phyloP scores from a whole-genome alignment of 768 basidiomycete genomes.

The Galerina marginata region DNA sequence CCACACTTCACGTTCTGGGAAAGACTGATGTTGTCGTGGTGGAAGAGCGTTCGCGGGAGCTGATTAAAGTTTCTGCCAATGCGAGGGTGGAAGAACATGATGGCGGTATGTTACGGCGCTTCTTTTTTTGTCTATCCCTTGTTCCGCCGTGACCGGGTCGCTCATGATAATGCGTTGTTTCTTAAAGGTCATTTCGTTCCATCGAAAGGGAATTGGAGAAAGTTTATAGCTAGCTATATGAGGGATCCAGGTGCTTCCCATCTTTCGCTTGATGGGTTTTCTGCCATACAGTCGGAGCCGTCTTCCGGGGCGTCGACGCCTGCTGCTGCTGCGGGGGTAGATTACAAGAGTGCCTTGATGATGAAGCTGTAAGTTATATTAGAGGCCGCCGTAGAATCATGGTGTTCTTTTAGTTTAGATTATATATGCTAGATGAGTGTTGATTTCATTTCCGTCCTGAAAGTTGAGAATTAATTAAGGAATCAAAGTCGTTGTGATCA shows the following conservation, averaged over 20 bases:
- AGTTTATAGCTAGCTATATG: slow-evolving; percentile 74
- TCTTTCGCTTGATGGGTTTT: slow-evolving; percentile 44
- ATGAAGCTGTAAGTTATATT: slow-evolving; percentile 29
- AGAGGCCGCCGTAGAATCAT: neutral
- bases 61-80: slow-evolving; percentile 60
- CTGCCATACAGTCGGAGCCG: slow-evolving; percentile 15
- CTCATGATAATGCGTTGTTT: neutral
- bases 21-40: slow-evolving; percentile 75
- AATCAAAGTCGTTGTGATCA: neutral
- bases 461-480: neutral
- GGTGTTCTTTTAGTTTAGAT: neutral
- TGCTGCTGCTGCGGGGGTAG: slow-evolving; percentile 21
- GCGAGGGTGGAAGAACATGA: slow-evolving; percentile 76
- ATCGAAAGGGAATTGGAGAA: slow-evolving; percentile 75
- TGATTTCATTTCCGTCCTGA: slow-evolving; percentile 4
- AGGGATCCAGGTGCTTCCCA: slow-evolving; percentile 52
- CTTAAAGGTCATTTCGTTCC: slow-evolving; percentile 81
- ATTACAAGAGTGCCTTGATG: slow-evolving; percentile 22
- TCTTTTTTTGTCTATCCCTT: neutral
- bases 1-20: slow-evolving; percentile 82
- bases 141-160: neutral
- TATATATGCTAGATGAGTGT: neutral
- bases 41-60: slow-evolving; percentile 64
- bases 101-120: slow-evolving; percentile 61
- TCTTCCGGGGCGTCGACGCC: slow-evolving; percentile 53